phyloP scores from a whole-genome alignment of 176 grass and related monocot species.

The Zoysia pacifica region DNA sequence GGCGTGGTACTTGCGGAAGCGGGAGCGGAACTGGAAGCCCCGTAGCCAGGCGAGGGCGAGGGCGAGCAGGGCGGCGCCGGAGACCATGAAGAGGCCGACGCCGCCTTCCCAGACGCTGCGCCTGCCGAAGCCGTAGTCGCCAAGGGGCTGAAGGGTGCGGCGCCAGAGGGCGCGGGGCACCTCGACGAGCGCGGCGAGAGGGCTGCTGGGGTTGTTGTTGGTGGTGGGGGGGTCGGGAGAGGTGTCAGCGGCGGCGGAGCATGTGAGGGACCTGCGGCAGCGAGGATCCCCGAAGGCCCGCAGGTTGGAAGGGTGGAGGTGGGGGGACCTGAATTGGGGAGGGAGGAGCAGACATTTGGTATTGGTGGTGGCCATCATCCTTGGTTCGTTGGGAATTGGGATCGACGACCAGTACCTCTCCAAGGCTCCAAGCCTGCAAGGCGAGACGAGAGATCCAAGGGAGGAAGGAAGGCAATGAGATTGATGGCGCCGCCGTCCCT shows the following conservation, averaged over 20 bases:
- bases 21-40: slow-evolving; percentile 72
- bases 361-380: neutral
- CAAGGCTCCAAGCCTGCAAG: no score
- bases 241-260: neutral
- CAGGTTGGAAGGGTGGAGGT: neutral
- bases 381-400: no score
- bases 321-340: neutral
- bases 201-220: slow-evolving; percentile 24
- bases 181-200: slow-evolving; percentile 41
- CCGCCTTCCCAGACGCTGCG: slow-evolving; percentile 97
- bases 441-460: no score
- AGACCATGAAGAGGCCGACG: slow-evolving; percentile 95
- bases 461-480: no score
- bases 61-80: slow-evolving; percentile 70
- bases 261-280: neutral
- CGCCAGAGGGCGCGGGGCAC: slow-evolving; percentile 56
- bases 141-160: slow-evolving; percentile 72
- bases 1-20: slow-evolving; percentile 74
- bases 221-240: neutral
- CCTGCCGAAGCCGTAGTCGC: slow-evolving; percentile 86
- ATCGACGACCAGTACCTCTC: no score
- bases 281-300: neutral
- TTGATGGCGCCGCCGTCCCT: no score
- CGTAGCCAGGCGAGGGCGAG: slow-evolving; percentile 82
- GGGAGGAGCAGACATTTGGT: neutral